phyloP scores from a whole-genome alignment of 2,329 filamentous ascomycete species.

The Hypocrella siamensis region DNA sequence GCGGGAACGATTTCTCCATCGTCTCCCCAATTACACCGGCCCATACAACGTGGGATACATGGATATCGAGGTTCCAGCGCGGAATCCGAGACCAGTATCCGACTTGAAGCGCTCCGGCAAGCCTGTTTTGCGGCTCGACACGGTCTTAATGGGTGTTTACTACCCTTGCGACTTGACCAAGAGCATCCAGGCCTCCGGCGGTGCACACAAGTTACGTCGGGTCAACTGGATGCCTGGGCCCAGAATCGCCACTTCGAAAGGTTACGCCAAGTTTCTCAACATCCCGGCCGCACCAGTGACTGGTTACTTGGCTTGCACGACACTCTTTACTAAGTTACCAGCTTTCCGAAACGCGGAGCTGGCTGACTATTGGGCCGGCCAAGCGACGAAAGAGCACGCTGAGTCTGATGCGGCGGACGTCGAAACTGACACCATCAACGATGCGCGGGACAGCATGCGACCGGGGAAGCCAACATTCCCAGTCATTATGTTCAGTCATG shows the following conservation, averaged over 20 bases:
- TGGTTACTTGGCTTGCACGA: conserved; percentile 37
- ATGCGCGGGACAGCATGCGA: conserved; percentile 7
- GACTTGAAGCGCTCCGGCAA: conserved; percentile 21
- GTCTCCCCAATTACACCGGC: conserved; percentile 45
- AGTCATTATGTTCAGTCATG: conserved; percentile 50
- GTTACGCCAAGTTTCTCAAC: conserved; percentile 46
- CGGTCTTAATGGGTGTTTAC: conserved; percentile 49
- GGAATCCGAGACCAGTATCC: conserved; percentile 22
- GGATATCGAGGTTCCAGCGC: conserved; percentile 47
- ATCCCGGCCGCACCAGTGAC: conserved; percentile 31
- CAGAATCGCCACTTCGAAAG: conserved; percentile 36
- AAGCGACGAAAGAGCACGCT: conserved; percentile 16
- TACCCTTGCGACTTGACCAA: conserved; percentile 37
- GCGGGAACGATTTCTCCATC: conserved; percentile 23
- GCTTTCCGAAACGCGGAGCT: conserved; percentile 45
- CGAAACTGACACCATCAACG: too few species aligned
- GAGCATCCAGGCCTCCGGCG: conserved; percentile 8
- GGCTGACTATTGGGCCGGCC: conserved; percentile 36
- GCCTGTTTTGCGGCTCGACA: conserved; percentile 28
- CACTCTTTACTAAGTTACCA: conserved; percentile 49
- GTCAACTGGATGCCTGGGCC: conserved; percentile 48
- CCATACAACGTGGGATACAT: conserved; percentile 54
- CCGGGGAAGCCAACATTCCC: conserved; percentile 34
- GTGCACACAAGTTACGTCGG: conserved; percentile 28
- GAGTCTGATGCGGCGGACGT: conserved; percentile 12